phyloP scores from a whole-genome alignment of 495 filamentous ascomycete genomes.

The Penicillium steckii region DNA sequence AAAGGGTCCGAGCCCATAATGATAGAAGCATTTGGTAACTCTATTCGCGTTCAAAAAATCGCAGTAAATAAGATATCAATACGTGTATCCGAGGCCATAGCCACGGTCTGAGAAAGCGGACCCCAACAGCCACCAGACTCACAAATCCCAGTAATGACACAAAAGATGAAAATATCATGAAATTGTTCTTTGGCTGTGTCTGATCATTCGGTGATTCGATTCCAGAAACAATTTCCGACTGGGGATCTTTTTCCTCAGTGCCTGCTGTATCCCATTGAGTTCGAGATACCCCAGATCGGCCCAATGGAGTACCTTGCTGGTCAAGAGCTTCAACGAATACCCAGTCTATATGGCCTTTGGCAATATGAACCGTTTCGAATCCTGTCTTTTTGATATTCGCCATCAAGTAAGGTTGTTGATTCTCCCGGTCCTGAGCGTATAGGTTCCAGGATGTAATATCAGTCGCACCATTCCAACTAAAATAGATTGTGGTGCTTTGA shows the following conservation, averaged over 20 bases:
- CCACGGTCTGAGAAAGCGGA: not conserved
- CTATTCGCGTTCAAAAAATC: no score
- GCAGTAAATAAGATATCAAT: not conserved
- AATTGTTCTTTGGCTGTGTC: not conserved
- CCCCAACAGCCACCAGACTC: not conserved
- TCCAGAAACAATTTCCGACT: not conserved
- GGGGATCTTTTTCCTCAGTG: not conserved
- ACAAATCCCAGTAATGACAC: not conserved
- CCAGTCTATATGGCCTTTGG: constrained; percentile 3
- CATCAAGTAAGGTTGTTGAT: not conserved
- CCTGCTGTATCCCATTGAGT: not conserved
- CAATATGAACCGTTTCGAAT: constrained; percentile 4
- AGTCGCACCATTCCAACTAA: constrained; percentile 15
- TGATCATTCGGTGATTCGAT: not conserved
- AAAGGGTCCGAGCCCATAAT: no score
- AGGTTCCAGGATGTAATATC: constrained; percentile 3
- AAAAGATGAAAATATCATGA: not conserved
- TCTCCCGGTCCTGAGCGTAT: not conserved
- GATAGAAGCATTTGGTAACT: no score
- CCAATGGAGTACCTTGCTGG: not conserved
- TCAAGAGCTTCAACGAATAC: constrained; percentile 6
- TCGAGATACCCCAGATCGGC: not conserved
- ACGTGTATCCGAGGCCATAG: not conserved
- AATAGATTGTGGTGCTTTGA: not conserved
- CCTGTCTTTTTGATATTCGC: not conserved